Percentiles rank a stretch among this genome's conserved stretches.
These are phyloP conservation scores for Phylloporus sp. DNA, from an alignment of 768 basidiomycete species.

Conservation along the genomic window DNA sequence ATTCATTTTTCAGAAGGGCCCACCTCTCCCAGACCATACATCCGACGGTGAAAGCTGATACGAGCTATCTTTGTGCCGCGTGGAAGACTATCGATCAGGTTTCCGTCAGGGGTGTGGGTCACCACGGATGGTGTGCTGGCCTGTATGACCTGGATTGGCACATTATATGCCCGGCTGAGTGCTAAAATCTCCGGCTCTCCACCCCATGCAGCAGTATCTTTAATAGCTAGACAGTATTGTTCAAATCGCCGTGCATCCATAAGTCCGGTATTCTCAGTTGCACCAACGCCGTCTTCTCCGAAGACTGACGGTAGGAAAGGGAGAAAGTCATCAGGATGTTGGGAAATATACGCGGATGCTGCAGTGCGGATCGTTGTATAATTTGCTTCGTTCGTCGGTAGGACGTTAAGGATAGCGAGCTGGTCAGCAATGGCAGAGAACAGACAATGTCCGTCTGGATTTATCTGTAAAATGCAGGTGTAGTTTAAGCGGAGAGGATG, in stretches of 20 bases:
- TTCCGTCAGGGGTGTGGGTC: conserved; percentile 62
- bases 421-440: conserved; percentile 95
- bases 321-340: conserved; percentile 85
- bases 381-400: conserved; percentile 55
- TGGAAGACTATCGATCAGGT: conserved; percentile 22
- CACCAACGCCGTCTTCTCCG: conserved; percentile 66
- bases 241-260: conserved; percentile 67
- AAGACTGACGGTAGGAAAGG: conserved; percentile 81
- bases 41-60: conserved; percentile 88
- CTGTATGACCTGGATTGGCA: conserved; percentile 92
- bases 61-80: conserved; percentile 45
- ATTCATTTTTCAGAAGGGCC: conserved; percentile 24
- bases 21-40: conserved; percentile 97
- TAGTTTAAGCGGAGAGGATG: not conserved
- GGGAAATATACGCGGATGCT: conserved; percentile 77
- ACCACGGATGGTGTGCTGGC: conserved; percentile 77
- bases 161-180: conserved; percentile 69
- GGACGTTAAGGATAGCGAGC: conserved; percentile 64
- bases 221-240: conserved; percentile 73
- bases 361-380: conserved; percentile 59
- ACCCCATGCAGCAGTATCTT: conserved; percentile 89
- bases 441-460: conserved; percentile 94
- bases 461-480: conserved; percentile 53
- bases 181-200: conserved; percentile 97
- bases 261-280: conserved; percentile 55